Percentiles rank a stretch among this genome's conserved stretches.
Conservation (phyloP, 345 rosid species). For the Arabis hirsuta region DNA sequence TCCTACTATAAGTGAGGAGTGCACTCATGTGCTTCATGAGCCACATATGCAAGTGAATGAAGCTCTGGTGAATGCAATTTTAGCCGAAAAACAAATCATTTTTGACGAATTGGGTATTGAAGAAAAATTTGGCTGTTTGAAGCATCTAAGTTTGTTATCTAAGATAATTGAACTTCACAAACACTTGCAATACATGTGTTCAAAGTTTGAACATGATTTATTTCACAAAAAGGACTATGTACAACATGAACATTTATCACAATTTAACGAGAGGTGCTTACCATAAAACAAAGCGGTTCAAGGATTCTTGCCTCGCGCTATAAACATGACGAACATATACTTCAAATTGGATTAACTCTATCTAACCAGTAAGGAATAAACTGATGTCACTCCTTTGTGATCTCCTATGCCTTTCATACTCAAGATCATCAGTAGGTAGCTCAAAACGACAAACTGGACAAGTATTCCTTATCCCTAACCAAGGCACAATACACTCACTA, state of each 20-base stretch:
- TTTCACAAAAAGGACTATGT: conserved; percentile 32
- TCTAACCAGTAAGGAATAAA: conserved; percentile 27
- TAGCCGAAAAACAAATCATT: conserved; percentile 58
- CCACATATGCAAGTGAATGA: conserved; percentile 53
- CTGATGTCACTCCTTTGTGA: conserved; percentile 20
- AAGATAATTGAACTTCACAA: conserved; percentile 13
- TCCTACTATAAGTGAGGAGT: conserved; percentile 57
- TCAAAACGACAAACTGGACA: conserved; percentile 63
- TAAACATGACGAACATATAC: conserved; percentile 11
- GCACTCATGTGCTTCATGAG: conserved; percentile 78
- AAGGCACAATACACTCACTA: conserved; percentile 57
- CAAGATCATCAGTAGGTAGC: conserved; percentile 58
- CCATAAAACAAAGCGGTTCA: conserved; percentile 31
- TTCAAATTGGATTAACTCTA: conserved; percentile 21
- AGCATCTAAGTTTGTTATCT: too few relatives aligned
- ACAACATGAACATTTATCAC: conserved; percentile 41
- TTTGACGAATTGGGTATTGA: conserved; percentile 54
- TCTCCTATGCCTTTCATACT: conserved; percentile 47
- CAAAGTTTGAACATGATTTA: conserved; percentile 26
- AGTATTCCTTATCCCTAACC: conserved; percentile 57
- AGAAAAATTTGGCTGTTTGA: too few relatives aligned
- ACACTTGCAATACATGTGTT: conserved; percentile 22
- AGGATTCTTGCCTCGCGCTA: conserved; percentile 27
- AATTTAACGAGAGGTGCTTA: neutral
- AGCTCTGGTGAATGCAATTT: conserved; percentile 64